These are phyloP conservation scores for Spergularia bocconei DNA, from an alignment of 148 eudicot genomes.

Conservation along the genomic window DNA sequence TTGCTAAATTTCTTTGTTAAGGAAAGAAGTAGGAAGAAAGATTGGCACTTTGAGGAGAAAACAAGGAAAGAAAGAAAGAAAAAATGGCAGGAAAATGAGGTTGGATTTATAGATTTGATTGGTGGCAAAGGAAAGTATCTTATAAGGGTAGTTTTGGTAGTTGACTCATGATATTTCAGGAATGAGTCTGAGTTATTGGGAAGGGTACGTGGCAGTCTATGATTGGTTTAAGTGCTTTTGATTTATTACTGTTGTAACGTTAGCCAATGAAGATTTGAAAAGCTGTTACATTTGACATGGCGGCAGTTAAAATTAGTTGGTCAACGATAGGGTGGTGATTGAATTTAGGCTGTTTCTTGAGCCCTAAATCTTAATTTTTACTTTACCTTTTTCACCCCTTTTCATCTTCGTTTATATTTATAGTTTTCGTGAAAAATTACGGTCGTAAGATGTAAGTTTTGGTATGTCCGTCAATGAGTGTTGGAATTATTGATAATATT, in stretches of 20 bases:
- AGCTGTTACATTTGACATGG: background rate
- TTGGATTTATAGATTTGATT: slow-evolving; percentile 2
- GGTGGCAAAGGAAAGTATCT: slow-evolving; percentile 1
- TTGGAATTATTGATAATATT: no score
- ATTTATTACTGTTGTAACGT: background rate
- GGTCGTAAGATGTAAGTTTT: no score
- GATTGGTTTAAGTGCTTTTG: background rate
- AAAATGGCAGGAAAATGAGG: background rate
- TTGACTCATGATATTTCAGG: no score
- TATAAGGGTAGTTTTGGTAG: background rate
- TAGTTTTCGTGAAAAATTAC: no score
- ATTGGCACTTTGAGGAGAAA: slow-evolving; percentile 2
- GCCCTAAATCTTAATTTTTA: background rate
- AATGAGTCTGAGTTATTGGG: background rate
- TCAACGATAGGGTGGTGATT: slow-evolving; percentile 5
- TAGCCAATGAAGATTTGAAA: slow-evolving; percentile 8
- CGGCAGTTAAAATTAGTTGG: slow-evolving; percentile 5
- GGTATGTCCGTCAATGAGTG: no score
- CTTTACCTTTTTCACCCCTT: background rate
- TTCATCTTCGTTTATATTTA: no score
- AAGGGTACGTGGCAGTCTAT: background rate
- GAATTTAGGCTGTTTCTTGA: background rate
- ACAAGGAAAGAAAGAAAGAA: background rate
- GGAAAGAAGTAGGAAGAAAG: background rate
- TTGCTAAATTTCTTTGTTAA: background rate